phyloP scores from a whole-genome alignment of 1,284 basidiomycete genomes.

The Butyriboletus appendiculatus region DNA sequence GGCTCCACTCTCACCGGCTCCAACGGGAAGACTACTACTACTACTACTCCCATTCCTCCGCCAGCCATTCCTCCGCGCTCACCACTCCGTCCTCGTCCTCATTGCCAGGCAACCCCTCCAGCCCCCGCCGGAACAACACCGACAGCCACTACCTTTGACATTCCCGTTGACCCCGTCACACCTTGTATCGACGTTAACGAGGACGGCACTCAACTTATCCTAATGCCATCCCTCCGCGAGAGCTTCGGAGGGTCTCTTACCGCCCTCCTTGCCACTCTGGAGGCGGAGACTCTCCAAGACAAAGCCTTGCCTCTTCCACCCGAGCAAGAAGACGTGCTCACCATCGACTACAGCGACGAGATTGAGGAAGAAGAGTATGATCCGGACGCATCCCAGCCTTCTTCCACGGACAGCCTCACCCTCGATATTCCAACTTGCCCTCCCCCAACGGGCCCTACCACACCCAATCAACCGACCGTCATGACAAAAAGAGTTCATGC shows the following conservation, averaged over 20 bases:
- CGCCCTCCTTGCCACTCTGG: slow-evolving; percentile 31
- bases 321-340: slow-evolving; percentile 21
- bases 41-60: slow-evolving; percentile 7
- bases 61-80: slow-evolving; percentile 33
- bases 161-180: neutral
- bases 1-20: slow-evolving; percentile 1
- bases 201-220: slow-evolving; percentile 15
- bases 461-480: slow-evolving; percentile 26
- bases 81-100: slow-evolving; percentile 27
- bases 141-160: slow-evolving; percentile 7
- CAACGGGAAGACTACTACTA: slow-evolving; percentile 9
- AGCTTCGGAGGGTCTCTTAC: slow-evolving; percentile 33
- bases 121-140: slow-evolving; percentile 13
- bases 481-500: slow-evolving; percentile 81
- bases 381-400: slow-evolving; percentile 20
- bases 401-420: slow-evolving; percentile 28
- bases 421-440: slow-evolving; percentile 16
- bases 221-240: slow-evolving; percentile 31
- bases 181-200: neutral
- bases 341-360: slow-evolving; percentile 23
- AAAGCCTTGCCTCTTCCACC: slow-evolving; percentile 34
- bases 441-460: neutral
- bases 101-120: neutral
- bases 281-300: slow-evolving; percentile 32
- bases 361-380: slow-evolving; percentile 32